Base-by-base conservation (phyloP, 768 basidiomycete species). In the Serpula lacrymans region DNA sequence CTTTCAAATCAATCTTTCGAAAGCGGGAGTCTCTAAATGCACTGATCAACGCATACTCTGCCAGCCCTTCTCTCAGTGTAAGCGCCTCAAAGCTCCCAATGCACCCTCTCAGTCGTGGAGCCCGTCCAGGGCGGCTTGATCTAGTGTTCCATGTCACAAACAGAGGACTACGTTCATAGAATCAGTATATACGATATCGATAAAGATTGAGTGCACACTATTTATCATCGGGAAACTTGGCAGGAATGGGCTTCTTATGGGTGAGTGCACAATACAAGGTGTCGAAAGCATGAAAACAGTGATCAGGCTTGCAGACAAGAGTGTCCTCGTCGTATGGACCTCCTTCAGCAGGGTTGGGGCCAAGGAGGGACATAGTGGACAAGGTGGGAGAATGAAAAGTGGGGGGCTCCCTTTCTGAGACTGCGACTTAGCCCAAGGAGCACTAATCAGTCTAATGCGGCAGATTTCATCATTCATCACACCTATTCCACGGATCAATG, bases 91-190 rank as follows among this genome's bases (percentile, higher is more conserved):
- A 99, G 63, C 78, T 92, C 54, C 95, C 95, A 52, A 99, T 97
- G 66, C 95, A 99, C 34, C 95, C 95, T 38, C 95, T 70, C 46
- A 99, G 70, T 43, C 77, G 72, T 32, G 79, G 71, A 16, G 75
- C 59, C 43, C 78, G 75, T 23, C 79, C 80, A 14, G 78, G 67
- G 42, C 77, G 79, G 42, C 71, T 72, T 23, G 77, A 71, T 44
- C 75, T 76, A 32, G 78, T 84, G 63, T 91, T 93, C 94, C 94
- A 99, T 5, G 95, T 98, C 23, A 98, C 91, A 63, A 99, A 99
- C 41, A 99, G 71, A 10, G 94, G 92, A 63, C 60, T 62, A 22
- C 11, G 12, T 27, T 33, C n/a, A 25, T 22, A 31, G 27, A 16
- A 39, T 12, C 17, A 16, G n/a, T n/a, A n/a, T n/a, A 36, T 18